These are phyloP conservation scores for Talaromyces sp. DNA, from an alignment of 2,329 filamentous ascomycete genomes.

Conservation along the genomic window DNA sequence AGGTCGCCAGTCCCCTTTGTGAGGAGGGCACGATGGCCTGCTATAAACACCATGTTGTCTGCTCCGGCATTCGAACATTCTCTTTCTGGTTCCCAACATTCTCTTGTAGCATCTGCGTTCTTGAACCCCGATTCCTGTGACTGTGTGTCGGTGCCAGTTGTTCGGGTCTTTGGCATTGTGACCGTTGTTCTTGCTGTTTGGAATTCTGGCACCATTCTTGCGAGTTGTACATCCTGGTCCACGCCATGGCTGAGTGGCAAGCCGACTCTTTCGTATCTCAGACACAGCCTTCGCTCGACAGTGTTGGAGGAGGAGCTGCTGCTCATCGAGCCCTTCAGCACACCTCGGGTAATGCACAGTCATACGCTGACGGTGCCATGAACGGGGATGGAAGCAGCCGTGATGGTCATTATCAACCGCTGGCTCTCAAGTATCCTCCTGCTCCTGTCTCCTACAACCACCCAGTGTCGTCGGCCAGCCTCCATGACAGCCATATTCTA, in stretches of 20 bases:
- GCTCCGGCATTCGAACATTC: conserved; percentile 33
- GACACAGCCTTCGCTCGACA: conserved; percentile 28
- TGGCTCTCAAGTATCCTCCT: conserved; percentile 32
- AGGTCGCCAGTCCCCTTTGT: conserved; percentile 28
- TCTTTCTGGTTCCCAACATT: conserved; percentile 39
- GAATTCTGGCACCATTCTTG: conserved; percentile 37
- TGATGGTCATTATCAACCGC: conserved; percentile 30
- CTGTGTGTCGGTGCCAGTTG: conserved; percentile 20
- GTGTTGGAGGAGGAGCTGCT: conserved; percentile 17
- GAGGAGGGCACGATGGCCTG: conserved; percentile 23
- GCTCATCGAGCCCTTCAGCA: conserved; percentile 33
- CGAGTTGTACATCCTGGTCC: conserved; percentile 27
- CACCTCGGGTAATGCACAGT: conserved; percentile 40
- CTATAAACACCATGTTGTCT: conserved; percentile 38
- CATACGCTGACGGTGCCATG: conserved; percentile 28
- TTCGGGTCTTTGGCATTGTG: conserved; percentile 32
- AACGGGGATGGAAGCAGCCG: conserved; percentile 22
- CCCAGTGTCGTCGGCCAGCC: conserved; percentile 19
- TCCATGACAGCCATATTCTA: conserved; percentile 20
- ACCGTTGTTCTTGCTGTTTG: conserved; percentile 25
- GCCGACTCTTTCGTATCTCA: conserved; percentile 32
- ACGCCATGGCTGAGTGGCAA: conserved; percentile 37
- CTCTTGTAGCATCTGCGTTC: conserved; percentile 34
- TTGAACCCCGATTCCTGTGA: conserved; percentile 27
- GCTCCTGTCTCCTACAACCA: conserved; percentile 20